Evolutionary conservation across 169 alveolate genomes (phyloP), one percentile per base, ranked within the genome.

Genomic region (Amoebophrya sp.): DNA sequence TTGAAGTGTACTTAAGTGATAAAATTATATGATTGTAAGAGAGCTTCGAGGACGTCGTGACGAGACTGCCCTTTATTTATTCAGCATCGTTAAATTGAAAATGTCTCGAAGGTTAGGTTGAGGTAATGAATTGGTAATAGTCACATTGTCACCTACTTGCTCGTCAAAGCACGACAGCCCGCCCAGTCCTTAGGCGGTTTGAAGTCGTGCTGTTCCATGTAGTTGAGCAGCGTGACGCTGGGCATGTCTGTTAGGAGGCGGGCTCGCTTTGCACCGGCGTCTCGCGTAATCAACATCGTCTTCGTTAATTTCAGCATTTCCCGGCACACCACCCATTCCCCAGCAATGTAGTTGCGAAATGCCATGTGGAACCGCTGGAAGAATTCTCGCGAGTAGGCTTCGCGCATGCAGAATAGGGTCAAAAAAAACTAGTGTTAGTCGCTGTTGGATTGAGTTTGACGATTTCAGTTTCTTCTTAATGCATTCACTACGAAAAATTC

Each of bases 181-280:
- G 94, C 94, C 99, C 99, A 97, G 92, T 95, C 95, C 40, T 77
- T 90, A 23, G 98, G 98, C 40, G 98, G 95, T 89, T 88, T 92
- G 93, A 89, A 95, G 91, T 94, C 94, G 89, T 91, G 54, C 89
- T 94, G 93, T 54, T 92, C 93, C 95, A 97, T 96, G 92, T 94
- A 96, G 40, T 94, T 89, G 77, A 95, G 92, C 66, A 97, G 92
- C n/a, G 96, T 94, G 53, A 92, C 88, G 89, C 97, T 92, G 39
- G 98, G 97, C 39, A 97, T 97, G 94, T 96, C 95, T 88, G 40
- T 83, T 7, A 66, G 83, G 7, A 66, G 83, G 29, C 83, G 29
- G 83, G 83, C 83, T 25, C 83, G 83, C 83, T 7, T 7, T 0
- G 83, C 83, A 0, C 32, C 32, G 1, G 83, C 83, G 83, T 66